Conservation (phyloP, 176 grass and related monocot genomes). For the Oryza brachyantha region DNA sequence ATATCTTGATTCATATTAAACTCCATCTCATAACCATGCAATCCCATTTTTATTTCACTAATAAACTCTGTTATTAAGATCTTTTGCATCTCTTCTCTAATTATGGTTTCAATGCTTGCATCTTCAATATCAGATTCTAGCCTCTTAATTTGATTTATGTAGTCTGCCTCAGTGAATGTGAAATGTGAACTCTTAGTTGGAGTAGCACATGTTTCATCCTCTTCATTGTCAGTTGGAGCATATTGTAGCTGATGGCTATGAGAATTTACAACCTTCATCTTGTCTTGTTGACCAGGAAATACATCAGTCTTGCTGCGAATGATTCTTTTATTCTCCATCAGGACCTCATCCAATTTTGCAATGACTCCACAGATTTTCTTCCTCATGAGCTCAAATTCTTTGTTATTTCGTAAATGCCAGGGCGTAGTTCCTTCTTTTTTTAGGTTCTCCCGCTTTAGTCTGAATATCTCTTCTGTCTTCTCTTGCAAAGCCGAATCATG, state of each 20-base stretch:
- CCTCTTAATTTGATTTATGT: conserved; percentile 14
- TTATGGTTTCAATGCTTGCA: conserved; percentile 14
- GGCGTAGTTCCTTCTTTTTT: conserved; percentile 44
- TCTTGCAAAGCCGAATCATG: conserved; percentile 45
- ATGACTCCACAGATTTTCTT: conserved; percentile 51
- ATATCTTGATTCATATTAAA: conserved; percentile 33
- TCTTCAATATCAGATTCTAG: conserved; percentile 44
- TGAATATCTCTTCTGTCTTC: conserved; percentile 52
- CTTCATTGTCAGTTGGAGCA: conserved; percentile 16
- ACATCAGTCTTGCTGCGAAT: conserved; percentile 32
- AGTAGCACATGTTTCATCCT: conserved; percentile 1
- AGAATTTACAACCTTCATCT: conserved; percentile 24
- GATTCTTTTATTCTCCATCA: conserved; percentile 44
- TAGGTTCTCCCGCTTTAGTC: conserved; percentile 37
- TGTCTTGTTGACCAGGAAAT: conserved; percentile 38
- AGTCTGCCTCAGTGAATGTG: conserved; percentile 16
- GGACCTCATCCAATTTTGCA: conserved; percentile 46
- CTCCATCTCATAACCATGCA: conserved; percentile 41
- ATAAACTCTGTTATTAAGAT: conserved; percentile 39
- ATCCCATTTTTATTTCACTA: conserved; percentile 28
- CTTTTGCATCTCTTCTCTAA: conserved; percentile 42
- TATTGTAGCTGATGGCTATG: conserved; percentile 32
- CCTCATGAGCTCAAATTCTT: conserved; percentile 58
- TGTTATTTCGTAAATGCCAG: conserved; percentile 50
- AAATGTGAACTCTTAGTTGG: neutral